Evolutionary conservation across 495 filamentous ascomycete species (phyloP).

Genomic region (Amorphotheca resinae): DNA sequence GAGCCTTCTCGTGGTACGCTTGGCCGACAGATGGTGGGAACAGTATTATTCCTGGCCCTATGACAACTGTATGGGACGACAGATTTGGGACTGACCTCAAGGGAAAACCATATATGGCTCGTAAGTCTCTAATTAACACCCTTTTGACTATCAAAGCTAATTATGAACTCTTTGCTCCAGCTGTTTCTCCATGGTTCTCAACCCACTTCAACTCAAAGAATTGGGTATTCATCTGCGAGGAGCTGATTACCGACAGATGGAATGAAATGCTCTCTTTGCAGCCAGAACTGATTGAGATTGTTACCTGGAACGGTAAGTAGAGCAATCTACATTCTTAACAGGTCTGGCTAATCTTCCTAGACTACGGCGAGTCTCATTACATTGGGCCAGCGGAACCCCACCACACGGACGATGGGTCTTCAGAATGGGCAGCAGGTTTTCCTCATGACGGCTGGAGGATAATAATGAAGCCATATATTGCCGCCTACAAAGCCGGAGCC

Average conservation of each 20-base stretch:
- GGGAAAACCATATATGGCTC: conserved; percentile 25
- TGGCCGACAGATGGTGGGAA: conserved; percentile 27
- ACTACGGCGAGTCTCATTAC: conserved; percentile 8
- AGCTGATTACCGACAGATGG: conserved; percentile 25
- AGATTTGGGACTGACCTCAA: conserved; percentile 10
- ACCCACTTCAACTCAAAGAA: conserved; percentile 36
- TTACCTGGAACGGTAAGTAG: conserved; percentile 17
- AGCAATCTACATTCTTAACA: background rate
- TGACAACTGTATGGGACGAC: conserved; percentile 25
- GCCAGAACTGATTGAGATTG: conserved; percentile 14
- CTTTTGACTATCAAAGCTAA: background rate
- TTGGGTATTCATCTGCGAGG: conserved; percentile 30
- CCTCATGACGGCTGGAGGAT: conserved; percentile 15
- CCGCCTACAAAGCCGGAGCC: conserved; percentile 16
- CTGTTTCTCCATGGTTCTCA: conserved; percentile 29
- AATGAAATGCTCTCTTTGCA: conserved; percentile 15
- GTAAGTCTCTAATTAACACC: conserved; percentile 17
- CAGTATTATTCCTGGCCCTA: conserved; percentile 22
- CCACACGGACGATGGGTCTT: conserved; percentile 15
- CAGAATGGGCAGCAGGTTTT: conserved; percentile 14
- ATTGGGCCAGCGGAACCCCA: conserved; percentile 4
- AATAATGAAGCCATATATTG: conserved; percentile 16
- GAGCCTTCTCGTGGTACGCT: conserved; percentile 25
- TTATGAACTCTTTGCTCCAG: conserved; percentile 6
- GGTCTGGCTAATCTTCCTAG: background rate